Base-by-base conservation (phyloP, 1,284 basidiomycete species). In the Irpex sp. region DNA sequence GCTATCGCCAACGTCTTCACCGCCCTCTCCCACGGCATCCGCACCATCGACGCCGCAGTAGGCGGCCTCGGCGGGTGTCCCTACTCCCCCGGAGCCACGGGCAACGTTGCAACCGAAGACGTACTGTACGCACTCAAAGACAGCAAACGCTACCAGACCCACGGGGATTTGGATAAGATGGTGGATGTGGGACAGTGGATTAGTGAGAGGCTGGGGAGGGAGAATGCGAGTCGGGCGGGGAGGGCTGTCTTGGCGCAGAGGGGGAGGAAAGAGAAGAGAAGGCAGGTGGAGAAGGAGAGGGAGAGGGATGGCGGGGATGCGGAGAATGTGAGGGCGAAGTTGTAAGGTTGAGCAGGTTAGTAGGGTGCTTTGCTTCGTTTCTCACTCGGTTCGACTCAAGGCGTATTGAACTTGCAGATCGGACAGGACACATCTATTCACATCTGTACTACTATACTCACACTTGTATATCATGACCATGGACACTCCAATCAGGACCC, bases 61-160 rank as follows among this genome's bases (percentile, higher is more conserved):
- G 93, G 89, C 4, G 95, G 96, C 0, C 84, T 98, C 0, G 96
- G 96, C 1, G 95, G 96, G 11, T 98, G 96, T 71, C 96, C 96
- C 1, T 98, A 96, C 76, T 95, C 94, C 0, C 96, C 96, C 0
- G 96, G 96, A 1, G 94, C 95, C 4, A 96, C 93, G 0, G 94
- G 94, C n/a, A 96, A 96, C 70, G 92, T 96, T 31, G 89, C 93
- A 0, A 96, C 94, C 0, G 95, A 97, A 72, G 94, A 96, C 69
- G 87, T 97, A 0, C 81, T 97, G 2, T 95, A 97, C 69, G 91
- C 92, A 0, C 81, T 98, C 4, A 85, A 88, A 57, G 85, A 82
- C 26, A 87, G 88, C 5, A 26, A 26, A 26, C 82, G 82, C 1
- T 96, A 92, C 76, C 75, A 82, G 13, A 88, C 94, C 0, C 83